Conservation (phyloP, 2,329 filamentous ascomycete species). For the Pyrenophora tritici-repentis region DNA sequence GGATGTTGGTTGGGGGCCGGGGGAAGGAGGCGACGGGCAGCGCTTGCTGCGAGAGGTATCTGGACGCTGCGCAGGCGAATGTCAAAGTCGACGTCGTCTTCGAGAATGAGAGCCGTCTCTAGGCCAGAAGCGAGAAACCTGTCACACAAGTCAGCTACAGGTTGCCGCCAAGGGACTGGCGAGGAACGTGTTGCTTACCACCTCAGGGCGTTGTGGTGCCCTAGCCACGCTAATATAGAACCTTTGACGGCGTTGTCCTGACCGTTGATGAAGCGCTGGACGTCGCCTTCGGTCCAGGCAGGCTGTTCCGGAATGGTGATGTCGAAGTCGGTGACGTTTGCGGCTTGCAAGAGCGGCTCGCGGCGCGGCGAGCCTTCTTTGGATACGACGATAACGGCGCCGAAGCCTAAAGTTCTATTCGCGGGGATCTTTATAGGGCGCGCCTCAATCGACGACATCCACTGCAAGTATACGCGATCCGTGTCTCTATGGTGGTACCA, state of each 20-base stretch:
- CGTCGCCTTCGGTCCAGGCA: conserved; percentile 49
- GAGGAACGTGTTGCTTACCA: conserved; percentile 34
- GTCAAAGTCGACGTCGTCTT: conserved; percentile 55
- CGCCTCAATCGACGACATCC: conserved; percentile 32
- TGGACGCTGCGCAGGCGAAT: conserved; percentile 52
- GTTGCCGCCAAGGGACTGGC: too few relatives aligned
- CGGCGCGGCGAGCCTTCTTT: conserved; percentile 48
- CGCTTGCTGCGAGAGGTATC: conserved; percentile 49
- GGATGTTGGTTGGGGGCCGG: conserved; percentile 28
- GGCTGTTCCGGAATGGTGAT: conserved; percentile 52
- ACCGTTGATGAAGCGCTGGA: conserved; percentile 45
- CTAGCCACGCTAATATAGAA: conserved; percentile 52
- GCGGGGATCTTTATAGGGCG: conserved; percentile 34
- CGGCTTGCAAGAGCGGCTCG: conserved; percentile 47
- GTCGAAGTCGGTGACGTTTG: conserved; percentile 51
- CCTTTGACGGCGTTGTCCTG: conserved; percentile 45
- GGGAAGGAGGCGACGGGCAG: conserved; percentile 46
- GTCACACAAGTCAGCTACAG: conserved; percentile 19
- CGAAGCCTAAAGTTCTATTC: conserved; percentile 49
- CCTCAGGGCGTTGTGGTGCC: conserved; percentile 50
- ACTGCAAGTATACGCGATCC: conserved; percentile 37
- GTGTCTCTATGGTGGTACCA: conserved; percentile 36
- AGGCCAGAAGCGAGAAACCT: conserved; percentile 51
- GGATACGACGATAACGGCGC: conserved; percentile 50
- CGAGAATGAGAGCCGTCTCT: conserved; percentile 51